Evolutionary conservation across 192 early-diverging fungal genomes (phyloP), one percentile per base, ranked within the genome.

Genomic region (Diversispora epigaea): DNA sequence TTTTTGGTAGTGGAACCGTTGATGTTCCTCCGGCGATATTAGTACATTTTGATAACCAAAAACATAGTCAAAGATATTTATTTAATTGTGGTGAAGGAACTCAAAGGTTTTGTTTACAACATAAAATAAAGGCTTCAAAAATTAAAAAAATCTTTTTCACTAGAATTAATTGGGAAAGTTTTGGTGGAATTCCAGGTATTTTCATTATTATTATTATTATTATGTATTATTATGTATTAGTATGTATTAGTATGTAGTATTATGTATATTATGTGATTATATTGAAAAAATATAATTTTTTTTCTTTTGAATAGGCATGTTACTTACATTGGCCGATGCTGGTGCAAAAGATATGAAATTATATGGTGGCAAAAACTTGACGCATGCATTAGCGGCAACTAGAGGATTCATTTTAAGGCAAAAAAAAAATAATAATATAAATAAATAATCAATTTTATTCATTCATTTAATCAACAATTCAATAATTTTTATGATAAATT

Each of bases 41-140:
- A 64, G 80, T 94, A 32, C 84, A 92, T 69, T 92, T 94, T 81
- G 89, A 93, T 61, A 72, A 68, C 9, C 49, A 52, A 41, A 45
- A n/a, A 19, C 25, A 11, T 43, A 45, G 68, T 21, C 86, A 91
- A 57, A 84, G 92, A 41, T 96, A 96, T 73, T 83, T 98, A 80
- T 93, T 98, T 86, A 98, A 98, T 84, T 95, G 93, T 78, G 86
- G 91, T 57, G 96, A 98, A 79, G 95, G 94, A 25, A 91, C 89
- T 3, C 96, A 98, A 80, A 88, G 96, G 54, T 78, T 97, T 44
- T 89, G 91, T 77, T 81, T 90, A 76, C 92, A 96, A 80, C 86
- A 94, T 69, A 88, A 84, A 67, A 77, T 92, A 57, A 88, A 87
- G 32, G 79, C 94, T 40, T 79, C 82, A 52, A 96, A 94, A 81